Evolutionary conservation across 768 basidiomycete species (phyloP).

Genomic region (Pholiota conissans): DNA sequence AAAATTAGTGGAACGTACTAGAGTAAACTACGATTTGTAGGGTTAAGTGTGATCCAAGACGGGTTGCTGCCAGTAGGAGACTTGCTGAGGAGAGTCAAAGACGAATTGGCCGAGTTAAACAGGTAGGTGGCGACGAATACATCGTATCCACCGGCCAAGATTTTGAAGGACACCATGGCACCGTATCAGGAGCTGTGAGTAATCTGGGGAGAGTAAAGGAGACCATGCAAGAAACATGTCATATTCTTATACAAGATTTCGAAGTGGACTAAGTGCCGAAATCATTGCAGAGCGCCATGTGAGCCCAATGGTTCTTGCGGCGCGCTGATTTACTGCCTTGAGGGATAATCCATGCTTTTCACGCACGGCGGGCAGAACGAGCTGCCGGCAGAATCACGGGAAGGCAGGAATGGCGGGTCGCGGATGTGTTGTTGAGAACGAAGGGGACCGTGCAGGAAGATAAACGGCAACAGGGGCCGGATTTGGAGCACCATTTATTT

Average conservation of each 20-base stretch:
- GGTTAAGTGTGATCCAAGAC: constrained; percentile 62
- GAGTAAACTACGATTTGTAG: constrained; percentile 56
- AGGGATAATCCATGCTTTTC: not conserved
- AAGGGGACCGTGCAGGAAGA: not conserved
- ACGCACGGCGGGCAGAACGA: not conserved
- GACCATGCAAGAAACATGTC: not conserved
- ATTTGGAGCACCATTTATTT: not conserved
- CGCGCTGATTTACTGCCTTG: not conserved
- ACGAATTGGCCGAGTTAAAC: constrained; percentile 51
- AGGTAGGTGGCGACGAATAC: constrained; percentile 63
- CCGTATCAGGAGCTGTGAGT: not conserved
- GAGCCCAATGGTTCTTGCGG: not conserved
- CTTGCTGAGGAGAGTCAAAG: constrained; percentile 47
- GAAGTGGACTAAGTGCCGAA: not conserved
- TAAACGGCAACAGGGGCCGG: not conserved
- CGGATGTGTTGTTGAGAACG: not conserved
- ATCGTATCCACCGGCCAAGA: constrained; percentile 68
- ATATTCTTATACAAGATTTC: not conserved
- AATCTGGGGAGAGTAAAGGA: not conserved
- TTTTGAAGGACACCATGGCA: constrained; percentile 64
- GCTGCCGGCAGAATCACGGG: not conserved
- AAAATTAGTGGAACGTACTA: constrained; percentile 44
- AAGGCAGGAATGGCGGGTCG: not conserved
- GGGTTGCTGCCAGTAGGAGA: constrained; percentile 51
- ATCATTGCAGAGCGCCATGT: not conserved